Conservation (phyloP, 352 stramenopile species). For the Globisporangium radiosum region DNA sequence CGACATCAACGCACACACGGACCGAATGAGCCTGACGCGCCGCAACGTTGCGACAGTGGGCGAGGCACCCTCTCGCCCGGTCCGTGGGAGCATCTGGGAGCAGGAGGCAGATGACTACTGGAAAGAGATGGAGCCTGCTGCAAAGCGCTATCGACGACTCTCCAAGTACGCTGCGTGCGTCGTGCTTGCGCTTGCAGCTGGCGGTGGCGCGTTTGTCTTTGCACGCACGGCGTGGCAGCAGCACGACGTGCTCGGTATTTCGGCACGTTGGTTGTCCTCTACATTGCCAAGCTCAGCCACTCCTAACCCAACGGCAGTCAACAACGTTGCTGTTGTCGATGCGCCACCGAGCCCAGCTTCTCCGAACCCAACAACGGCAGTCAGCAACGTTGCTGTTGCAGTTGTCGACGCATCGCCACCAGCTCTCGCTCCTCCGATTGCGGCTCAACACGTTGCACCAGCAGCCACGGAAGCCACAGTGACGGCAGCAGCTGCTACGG, state of each 20-base stretch:
- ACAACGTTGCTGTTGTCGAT: background rate
- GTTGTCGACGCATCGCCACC: too few relatives aligned
- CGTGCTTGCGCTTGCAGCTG: conserved; percentile 17
- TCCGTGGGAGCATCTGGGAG: conserved; percentile 56
- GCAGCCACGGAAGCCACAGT: background rate
- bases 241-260: background rate
- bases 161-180: conserved; percentile 20
- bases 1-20: background rate
- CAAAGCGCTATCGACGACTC: conserved; percentile 28
- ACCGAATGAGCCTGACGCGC: conserved; percentile 33
- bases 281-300: background rate
- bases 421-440: too few relatives aligned
- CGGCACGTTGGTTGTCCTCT: background rate
- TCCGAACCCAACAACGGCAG: too few relatives aligned
- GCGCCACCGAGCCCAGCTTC: background rate
- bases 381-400: too few relatives aligned
- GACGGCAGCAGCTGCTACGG: conserved; percentile 4
- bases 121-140: conserved; percentile 60
- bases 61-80: conserved; percentile 13
- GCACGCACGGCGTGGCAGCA: conserved; percentile 1
- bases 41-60: conserved; percentile 30
- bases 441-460: background rate
- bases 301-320: too few relatives aligned
- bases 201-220: conserved; percentile 17
- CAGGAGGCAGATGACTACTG: conserved; percentile 62